phyloP scores from a whole-genome alignment of 2,329 filamentous ascomycete species.

The Xylariales sp. region DNA sequence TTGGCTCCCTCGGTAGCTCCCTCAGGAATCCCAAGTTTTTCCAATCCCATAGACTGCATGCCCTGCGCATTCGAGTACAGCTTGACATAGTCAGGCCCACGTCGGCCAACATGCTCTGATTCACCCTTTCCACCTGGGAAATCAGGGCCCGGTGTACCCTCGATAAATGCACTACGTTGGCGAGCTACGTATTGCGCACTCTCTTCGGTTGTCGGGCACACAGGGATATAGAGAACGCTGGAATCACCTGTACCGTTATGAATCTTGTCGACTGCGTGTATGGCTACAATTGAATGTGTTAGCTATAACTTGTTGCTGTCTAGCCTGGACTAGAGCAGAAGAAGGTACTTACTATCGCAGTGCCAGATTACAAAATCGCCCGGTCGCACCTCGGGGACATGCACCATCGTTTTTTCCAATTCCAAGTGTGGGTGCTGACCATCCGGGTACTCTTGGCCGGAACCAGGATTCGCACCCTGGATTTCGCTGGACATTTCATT shows the following conservation, averaged over 20 bases:
- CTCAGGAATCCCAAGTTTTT: conserved; percentile 24
- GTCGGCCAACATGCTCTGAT: conserved; percentile 43
- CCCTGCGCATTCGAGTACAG: conserved; percentile 27
- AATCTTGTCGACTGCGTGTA: conserved; percentile 79
- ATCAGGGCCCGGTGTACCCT: conserved; percentile 64
- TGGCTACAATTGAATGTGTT: no score
- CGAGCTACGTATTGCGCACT: conserved; percentile 68
- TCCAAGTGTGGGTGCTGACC: conserved; percentile 66
- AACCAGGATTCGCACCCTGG: conserved; percentile 66
- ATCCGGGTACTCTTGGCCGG: conserved; percentile 63
- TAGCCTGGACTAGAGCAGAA: no score
- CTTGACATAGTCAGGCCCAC: conserved; percentile 33
- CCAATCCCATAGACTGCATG: conserved; percentile 40
- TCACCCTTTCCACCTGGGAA: conserved; percentile 72
- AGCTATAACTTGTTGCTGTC: no score
- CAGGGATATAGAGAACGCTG: conserved; percentile 84
- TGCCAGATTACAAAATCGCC: conserved; percentile 83
- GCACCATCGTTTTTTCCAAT: conserved; percentile 65
- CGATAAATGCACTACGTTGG: conserved; percentile 67
- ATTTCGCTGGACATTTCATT: conserved; percentile 50
- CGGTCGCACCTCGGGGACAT: conserved; percentile 62
- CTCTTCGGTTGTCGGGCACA: conserved; percentile 71
- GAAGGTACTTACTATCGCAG: conserved; percentile 64
- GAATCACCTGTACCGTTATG: conserved; percentile 71
- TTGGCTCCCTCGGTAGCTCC: conserved; percentile 29